Evolutionary conservation across 202 grass and related monocot species (phyloP).

Genomic region (Cymbopogon flexuosus): DNA sequence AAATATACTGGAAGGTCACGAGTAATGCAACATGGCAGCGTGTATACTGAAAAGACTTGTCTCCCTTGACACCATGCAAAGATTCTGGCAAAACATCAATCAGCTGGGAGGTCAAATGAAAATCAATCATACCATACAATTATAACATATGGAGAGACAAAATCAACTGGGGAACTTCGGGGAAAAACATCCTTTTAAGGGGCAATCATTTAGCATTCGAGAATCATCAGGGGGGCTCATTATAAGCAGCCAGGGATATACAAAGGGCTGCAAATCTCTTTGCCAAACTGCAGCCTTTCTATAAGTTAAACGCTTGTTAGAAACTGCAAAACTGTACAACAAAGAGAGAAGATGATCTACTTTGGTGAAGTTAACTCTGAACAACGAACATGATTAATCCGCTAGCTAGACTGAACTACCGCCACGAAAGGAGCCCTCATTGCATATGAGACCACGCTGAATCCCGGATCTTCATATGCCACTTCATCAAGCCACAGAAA

Average conservation of each 20-base stretch:
- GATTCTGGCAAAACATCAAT: not conserved
- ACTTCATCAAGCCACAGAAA: slow-evolving; percentile 43
- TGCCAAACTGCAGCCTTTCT: slow-evolving; percentile 30
- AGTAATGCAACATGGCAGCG: not conserved
- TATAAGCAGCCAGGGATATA: slow-evolving; percentile 42
- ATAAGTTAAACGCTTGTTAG: slow-evolving; percentile 50
- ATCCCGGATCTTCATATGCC: slow-evolving; percentile 39
- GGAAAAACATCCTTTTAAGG: slow-evolving; percentile 25
- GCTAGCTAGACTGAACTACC: slow-evolving; percentile 42
- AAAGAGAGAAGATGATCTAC: slow-evolving; percentile 39
- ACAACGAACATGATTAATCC: slow-evolving; percentile 46
- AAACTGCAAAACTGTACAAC: slow-evolving; percentile 52
- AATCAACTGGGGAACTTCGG: slow-evolving; percentile 19
- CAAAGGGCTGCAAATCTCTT: slow-evolving; percentile 34
- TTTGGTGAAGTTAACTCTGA: slow-evolving; percentile 45
- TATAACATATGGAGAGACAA: not conserved
- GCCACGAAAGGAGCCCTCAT: slow-evolving; percentile 21
- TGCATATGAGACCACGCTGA: slow-evolving; percentile 39
- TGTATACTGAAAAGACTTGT: not conserved
- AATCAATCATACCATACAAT: not conserved
- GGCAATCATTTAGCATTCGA: slow-evolving; percentile 34
- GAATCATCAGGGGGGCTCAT: slow-evolving; percentile 25
- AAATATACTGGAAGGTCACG: not conserved
- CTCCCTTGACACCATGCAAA: not conserved
- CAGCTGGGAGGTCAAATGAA: not conserved